phyloP scores from a whole-genome alignment of 2,329 filamentous ascomycete species.

The Aspergillus neoniger region DNA sequence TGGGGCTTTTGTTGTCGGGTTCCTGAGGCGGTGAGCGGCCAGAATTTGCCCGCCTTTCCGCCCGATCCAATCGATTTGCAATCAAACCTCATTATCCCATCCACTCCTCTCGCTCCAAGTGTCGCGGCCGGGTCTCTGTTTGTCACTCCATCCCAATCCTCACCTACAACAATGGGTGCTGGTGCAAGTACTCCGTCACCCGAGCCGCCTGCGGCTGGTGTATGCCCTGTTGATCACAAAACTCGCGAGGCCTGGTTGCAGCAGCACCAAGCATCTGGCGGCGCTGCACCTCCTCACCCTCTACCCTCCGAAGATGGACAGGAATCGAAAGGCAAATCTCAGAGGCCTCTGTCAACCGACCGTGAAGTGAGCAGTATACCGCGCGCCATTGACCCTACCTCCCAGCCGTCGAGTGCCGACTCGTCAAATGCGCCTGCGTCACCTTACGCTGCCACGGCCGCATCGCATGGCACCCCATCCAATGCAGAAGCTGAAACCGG shows the following conservation, averaged over 20 bases:
- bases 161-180: slow-evolving; percentile 35
- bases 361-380: slow-evolving; percentile 81
- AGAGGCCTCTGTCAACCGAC: slow-evolving; percentile 60
- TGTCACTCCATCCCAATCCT: neutral
- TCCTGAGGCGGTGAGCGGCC: slow-evolving; percentile 20
- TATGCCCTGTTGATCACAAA: slow-evolving; percentile 88
- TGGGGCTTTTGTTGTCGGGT: neutral
- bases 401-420: slow-evolving; percentile 23
- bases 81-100: slow-evolving; percentile 18
- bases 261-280: slow-evolving; percentile 44
- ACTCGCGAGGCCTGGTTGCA: slow-evolving; percentile 84
- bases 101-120: slow-evolving; percentile 16
- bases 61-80: slow-evolving; percentile 2
- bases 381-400: slow-evolving; percentile 50
- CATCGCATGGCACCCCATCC: slow-evolving; percentile 51
- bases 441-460: slow-evolving; percentile 32
- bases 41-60: slow-evolving; percentile 9
- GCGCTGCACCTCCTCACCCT: slow-evolving; percentile 35
- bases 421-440: slow-evolving; percentile 30
- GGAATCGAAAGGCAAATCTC: slow-evolving; percentile 28
- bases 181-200: slow-evolving; percentile 38
- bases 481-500: slow-evolving; percentile 81
- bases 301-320: slow-evolving; percentile 29
- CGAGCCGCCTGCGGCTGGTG: slow-evolving; percentile 36
- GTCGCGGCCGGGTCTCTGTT: neutral